phyloP scores from a whole-genome alignment of 768 basidiomycete genomes.

The Trametes elegans region DNA sequence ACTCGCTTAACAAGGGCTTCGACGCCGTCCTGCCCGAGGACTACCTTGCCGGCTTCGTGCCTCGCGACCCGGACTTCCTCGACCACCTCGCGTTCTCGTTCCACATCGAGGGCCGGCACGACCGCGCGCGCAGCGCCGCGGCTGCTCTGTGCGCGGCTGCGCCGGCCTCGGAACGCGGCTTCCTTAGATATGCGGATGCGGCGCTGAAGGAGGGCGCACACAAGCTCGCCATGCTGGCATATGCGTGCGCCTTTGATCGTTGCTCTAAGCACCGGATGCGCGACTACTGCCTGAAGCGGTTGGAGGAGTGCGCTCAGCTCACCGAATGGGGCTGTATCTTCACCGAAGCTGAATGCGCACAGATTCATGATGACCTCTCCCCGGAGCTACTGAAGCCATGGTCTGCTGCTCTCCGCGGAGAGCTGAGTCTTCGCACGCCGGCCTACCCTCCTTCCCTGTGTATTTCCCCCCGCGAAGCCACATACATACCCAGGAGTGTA shows the following conservation, averaged over 20 bases:
- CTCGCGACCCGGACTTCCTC: conserved; percentile 31
- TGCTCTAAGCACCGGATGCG: conserved; percentile 36
- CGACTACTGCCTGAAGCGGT: conserved; percentile 44
- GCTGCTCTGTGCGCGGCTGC: conserved; percentile 31
- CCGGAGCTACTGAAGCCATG: conserved; percentile 41
- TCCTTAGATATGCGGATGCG: conserved; percentile 49
- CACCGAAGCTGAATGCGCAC: conserved; percentile 39
- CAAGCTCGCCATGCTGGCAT: conserved; percentile 58
- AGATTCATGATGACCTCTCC: conserved; percentile 37
- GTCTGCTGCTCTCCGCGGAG: conserved; percentile 34
- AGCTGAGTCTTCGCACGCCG: conserved; percentile 32
- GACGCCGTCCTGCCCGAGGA: conserved; percentile 41
- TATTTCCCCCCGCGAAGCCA: conserved; percentile 40
- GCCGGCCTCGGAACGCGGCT: conserved; percentile 43
- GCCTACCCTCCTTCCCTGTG: conserved; percentile 35
- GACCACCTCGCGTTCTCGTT: conserved; percentile 50
- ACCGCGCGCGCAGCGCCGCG: conserved; percentile 35
- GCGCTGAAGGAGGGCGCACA: conserved; percentile 31
- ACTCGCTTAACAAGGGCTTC: conserved; percentile 47
- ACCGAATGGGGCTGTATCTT: conserved; percentile 55
- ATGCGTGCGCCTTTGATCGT: conserved; percentile 45
- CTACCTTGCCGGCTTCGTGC: conserved; percentile 28
- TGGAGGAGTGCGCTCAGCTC: conserved; percentile 41
- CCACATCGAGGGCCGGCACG: conserved; percentile 36
- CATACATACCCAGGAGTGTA: conserved; percentile 38